Base-by-base conservation (phyloP, 495 filamentous ascomycete species). In the Cercophora newfieldiana region DNA sequence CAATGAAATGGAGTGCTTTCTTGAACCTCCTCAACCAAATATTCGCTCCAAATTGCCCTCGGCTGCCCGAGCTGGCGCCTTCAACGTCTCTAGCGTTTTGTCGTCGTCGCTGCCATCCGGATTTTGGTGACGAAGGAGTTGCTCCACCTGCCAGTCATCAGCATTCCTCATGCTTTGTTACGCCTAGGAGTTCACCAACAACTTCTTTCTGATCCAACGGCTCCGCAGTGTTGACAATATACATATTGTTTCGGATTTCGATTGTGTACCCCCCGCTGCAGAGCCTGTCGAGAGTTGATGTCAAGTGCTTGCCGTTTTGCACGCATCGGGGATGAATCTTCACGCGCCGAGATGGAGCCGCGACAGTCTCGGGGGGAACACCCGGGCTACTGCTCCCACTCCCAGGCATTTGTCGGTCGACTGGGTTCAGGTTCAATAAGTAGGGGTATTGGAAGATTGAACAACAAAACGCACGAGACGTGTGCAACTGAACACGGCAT, bases 171-270 rank as follows among this genome's bases (percentile, higher is more conserved):
- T n/a, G n/a, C n/a, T n/a, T n/a, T n/a, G n/a, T n/a, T n/a, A n/a
- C n/a, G 19, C n/a, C 49, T 19, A 53, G 21, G 10, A 12, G n/a
- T n/a, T n/a, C 49, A 53, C 53, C 3, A 10, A 56, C 53, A 6
- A 56, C 25, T 29, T 56, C 53, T 4, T 56, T 56, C 19, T 56
- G 7, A 6, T 7, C 29, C 7, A 56, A 26, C n/a, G 10, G 53
- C 14, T 26, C 14, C 25, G 6, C 29, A 8, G 14, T 26, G 6
- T n/a, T 22, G 14, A 56, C n/a, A 56, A 56, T 26, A n/a, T 56
- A 56, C 53, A 56, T 56, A 25, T 56, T 56, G 24, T 56, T 19
- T 19, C 53, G 53, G 7, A 56, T 56, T n/a, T 56, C 53, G 53
- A 56, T 26, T 7, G 53, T 56, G 53, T 56, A 56, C 8, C 4